phyloP scores from a whole-genome alignment of 108 stramenopile genomes.

The Nitzschia sp. region DNA sequence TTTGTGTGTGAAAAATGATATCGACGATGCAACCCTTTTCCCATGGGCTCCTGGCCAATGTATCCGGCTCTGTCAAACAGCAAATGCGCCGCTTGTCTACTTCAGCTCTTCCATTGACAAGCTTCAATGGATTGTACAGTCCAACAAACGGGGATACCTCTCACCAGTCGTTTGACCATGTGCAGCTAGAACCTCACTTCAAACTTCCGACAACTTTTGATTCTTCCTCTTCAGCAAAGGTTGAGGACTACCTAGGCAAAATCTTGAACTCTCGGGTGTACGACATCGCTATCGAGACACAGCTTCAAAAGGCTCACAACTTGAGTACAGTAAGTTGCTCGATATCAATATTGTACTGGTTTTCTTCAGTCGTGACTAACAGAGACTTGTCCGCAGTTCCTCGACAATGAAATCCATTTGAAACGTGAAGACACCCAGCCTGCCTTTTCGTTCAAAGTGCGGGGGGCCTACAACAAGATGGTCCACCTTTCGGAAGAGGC shows the following conservation, averaged over 20 bases:
- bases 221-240: slow-evolving; percentile 31
- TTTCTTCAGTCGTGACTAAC: slow-evolving; percentile 7
- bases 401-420: slow-evolving; percentile 76
- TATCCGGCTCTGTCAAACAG: no score
- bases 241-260: slow-evolving; percentile 72
- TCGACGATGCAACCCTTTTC: no score
- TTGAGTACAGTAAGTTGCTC: slow-evolving; percentile 62
- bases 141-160: no score
- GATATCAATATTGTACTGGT: background rate
- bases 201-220: background rate
- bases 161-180: no score
- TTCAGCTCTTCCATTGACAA: no score
- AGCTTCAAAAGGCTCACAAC: slow-evolving; percentile 88
- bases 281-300: slow-evolving; percentile 87
- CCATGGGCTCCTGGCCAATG: no score
- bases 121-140: no score
- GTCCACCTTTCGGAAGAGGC: slow-evolving; percentile 62
- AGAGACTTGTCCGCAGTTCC: slow-evolving; percentile 31
- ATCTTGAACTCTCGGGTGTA: slow-evolving; percentile 94
- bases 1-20: no score
- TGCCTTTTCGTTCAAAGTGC: slow-evolving; percentile 97
- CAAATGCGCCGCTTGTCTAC: no score
- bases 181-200: background rate
- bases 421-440: slow-evolving; percentile 95
- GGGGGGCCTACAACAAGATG: slow-evolving; percentile 98